Evolutionary conservation across 176 grass and related monocot genomes (phyloP).

Genomic region (Raddia distichophylla): DNA sequence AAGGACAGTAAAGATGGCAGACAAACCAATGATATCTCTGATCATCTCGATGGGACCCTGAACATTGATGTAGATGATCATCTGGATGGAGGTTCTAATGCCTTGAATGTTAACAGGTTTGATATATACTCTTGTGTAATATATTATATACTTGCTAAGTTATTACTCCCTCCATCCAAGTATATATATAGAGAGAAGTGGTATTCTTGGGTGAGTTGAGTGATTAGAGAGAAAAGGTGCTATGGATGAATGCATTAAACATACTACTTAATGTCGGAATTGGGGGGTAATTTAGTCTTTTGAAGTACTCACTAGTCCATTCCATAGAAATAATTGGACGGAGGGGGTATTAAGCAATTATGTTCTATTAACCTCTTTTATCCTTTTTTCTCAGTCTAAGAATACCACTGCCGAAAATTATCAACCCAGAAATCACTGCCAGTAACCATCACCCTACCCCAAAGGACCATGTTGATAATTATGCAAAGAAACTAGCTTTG

Average conservation of each 20-base stretch:
- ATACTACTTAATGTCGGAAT: too few relatives aligned
- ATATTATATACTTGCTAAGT: constrained; percentile 17
- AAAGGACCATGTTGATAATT: constrained; percentile 42
- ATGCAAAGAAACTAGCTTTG: constrained; percentile 56
- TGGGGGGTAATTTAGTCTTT: too few relatives aligned
- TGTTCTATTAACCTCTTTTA: constrained; percentile 21
- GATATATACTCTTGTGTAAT: constrained; percentile 26
- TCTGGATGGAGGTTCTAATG: constrained; percentile 87
- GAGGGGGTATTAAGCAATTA: not conserved
- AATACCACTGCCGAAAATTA: constrained; percentile 56
- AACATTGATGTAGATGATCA: constrained; percentile 69
- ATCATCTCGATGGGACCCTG: constrained; percentile 59
- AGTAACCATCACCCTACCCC: constrained; percentile 46
- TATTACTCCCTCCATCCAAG: not conserved
- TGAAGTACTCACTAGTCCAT: too few relatives aligned
- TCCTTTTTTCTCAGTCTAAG: constrained; percentile 66
- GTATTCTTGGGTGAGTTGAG: too few relatives aligned
- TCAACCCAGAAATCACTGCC: constrained; percentile 41
- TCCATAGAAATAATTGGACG: too few relatives aligned
- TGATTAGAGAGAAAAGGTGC: too few relatives aligned
- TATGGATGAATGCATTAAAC: too few relatives aligned
- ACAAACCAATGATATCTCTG: constrained; percentile 48
- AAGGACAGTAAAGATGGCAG: constrained; percentile 45
- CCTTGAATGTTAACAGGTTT: constrained; percentile 96
- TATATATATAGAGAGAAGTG: too few relatives aligned